Evolutionary conservation across 768 basidiomycete species (phyloP).

Genomic region (Artomyces pyxidatus): DNA sequence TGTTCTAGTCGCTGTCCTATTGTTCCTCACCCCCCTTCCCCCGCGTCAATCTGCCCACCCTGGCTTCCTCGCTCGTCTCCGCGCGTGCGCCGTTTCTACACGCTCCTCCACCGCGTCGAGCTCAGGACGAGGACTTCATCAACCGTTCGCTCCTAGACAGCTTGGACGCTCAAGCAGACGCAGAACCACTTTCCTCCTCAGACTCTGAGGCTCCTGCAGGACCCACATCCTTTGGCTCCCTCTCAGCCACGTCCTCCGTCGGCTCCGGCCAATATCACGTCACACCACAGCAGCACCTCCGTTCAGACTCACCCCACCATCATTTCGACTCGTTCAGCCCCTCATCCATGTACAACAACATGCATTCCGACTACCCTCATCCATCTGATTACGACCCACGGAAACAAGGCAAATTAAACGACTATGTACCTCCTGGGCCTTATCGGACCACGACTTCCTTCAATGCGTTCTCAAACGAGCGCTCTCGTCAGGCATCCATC

Average conservation of each 20-base stretch:
- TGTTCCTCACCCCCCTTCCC: constrained; percentile 16
- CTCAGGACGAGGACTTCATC: constrained; percentile 71
- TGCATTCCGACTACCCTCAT: constrained; percentile 10
- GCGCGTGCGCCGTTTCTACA: constrained; percentile 24
- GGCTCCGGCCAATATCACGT: constrained; percentile 44
- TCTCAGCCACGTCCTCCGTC: constrained; percentile 44
- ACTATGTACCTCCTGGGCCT: constrained; percentile 15
- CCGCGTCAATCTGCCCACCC: constrained; percentile 21
- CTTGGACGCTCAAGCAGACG: constrained; percentile 77
- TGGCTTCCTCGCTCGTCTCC: constrained; percentile 27
- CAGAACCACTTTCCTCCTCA: constrained; percentile 53
- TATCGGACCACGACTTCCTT: constrained; percentile 17
- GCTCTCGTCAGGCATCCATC: constrained; percentile 13
- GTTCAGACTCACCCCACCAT: constrained; percentile 45
- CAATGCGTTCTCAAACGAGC: constrained; percentile 15
- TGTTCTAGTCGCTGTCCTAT: constrained; percentile 7
- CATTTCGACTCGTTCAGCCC: constrained; percentile 29
- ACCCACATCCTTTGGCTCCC: constrained; percentile 38
- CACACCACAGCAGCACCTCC: constrained; percentile 38
- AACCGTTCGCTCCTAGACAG: constrained; percentile 80
- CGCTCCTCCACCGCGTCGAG: constrained; percentile 18
- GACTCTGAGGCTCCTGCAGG: constrained; percentile 39
- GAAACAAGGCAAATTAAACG: constrained; percentile 13
- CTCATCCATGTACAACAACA: constrained; percentile 24
- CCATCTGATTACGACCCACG: constrained; percentile 12